Evolutionary conservation across 2,329 filamentous ascomycete genomes (phyloP), one percentile per base, ranked within the genome.

Genomic region (Aspergillus tamarii): DNA sequence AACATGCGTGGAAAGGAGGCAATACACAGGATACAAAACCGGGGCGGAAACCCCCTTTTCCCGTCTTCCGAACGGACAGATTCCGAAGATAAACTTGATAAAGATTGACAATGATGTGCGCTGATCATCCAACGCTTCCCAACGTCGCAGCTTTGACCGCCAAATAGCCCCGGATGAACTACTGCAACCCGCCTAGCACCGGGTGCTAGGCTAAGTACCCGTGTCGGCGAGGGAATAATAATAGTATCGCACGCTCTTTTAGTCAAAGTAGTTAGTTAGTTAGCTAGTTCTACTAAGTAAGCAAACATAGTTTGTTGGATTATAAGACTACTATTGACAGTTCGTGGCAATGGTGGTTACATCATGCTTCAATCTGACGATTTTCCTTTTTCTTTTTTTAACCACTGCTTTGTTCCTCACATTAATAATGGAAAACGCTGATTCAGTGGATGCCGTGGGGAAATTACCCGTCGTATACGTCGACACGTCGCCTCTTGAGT

Each of bases 121-220:
- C 63, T 64, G 68, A 70, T 70, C 68, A 65, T 66, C 67, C 64
- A 70, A 69, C 67, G 68, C 67, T 65, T 64, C 61, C 67, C 61
- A 69, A 69, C 66, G 64, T 64, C 63, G 61, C 61, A 68, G 67
- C 65, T 67, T 67, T 66, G 66, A 66, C 67, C 67, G 65, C 64
- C 64, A 59, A 64, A 68, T 67, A 64, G 65, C 63, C 60, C 60
- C 67, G 67, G 68, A 54, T 64, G 67, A 69, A 66, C 68, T 70
- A 70, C 68, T 67, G 64, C 65, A 69, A 67, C 61, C 62, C 59
- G 68, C 61, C 62, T 70, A 68, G 68, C 53, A 61, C 61, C 65
- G 59, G 34, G 34, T 36, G 34, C 34, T 36, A 62, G 36, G 34
- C 32, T 55, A 55, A 55, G 52, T 32, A 39, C 39, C n/a, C 16